These are phyloP conservation scores for Trifolium dubium DNA, from an alignment of 306 rosid genomes.

Conservation along the genomic window DNA sequence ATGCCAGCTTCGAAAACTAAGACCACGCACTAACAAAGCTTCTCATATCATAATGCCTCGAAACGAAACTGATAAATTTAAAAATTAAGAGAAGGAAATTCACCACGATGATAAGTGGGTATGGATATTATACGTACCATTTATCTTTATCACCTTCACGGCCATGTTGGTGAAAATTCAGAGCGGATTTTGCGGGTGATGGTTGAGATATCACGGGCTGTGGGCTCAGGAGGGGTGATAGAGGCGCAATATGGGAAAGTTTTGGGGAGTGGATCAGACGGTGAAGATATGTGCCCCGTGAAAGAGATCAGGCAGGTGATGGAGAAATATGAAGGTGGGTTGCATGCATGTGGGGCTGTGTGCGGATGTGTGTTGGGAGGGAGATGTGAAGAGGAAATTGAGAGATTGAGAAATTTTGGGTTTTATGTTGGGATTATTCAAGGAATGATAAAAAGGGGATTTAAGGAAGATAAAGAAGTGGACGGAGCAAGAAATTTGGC, in stretches of 20 bases:
- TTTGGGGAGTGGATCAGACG: not conserved
- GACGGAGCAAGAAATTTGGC: slow-evolving; percentile 50
- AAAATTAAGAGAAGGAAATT: too few relatives aligned
- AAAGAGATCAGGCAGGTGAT: not conserved
- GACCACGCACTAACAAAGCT: too few relatives aligned
- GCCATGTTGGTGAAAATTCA: not conserved
- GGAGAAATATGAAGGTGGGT: slow-evolving; percentile 58
- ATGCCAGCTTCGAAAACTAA: too few relatives aligned
- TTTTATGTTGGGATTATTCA: slow-evolving; percentile 51
- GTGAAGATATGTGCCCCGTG: not conserved
- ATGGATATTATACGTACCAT: too few relatives aligned
- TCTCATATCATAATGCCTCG: too few relatives aligned
- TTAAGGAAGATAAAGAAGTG: not conserved
- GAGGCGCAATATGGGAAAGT: slow-evolving; percentile 46
- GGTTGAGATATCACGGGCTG: slow-evolving; percentile 61
- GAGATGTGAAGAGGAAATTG: slow-evolving; percentile 62
- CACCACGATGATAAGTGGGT: too few relatives aligned
- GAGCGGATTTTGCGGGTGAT: slow-evolving; percentile 55
- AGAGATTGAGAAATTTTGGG: slow-evolving; percentile 54
- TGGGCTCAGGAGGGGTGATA: slow-evolving; percentile 58
- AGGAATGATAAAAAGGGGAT: slow-evolving; percentile 46
- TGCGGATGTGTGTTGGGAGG: slow-evolving; percentile 80
- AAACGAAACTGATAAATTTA: too few relatives aligned
- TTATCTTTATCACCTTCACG: too few relatives aligned
- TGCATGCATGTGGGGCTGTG: slow-evolving; percentile 72